These are phyloP conservation scores for Cryptococcus sp. DNA, from an alignment of 1,284 basidiomycete species.

Conservation along the genomic window DNA sequence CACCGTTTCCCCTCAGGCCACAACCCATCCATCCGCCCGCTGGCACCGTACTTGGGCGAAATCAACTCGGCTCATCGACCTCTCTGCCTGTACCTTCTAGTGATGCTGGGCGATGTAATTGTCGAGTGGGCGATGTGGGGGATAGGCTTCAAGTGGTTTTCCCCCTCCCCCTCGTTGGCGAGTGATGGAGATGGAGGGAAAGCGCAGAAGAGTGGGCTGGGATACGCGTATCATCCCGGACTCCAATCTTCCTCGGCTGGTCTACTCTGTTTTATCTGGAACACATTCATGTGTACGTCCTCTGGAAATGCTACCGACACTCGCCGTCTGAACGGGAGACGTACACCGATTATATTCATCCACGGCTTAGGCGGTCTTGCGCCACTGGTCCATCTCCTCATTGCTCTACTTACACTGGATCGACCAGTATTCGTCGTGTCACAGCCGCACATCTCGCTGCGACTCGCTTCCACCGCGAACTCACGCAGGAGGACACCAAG, in stretches of 20 bases:
- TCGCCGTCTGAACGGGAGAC: neutral
- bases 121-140: conserved; percentile 2
- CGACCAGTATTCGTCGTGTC: conserved; percentile 6
- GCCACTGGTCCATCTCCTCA: conserved; percentile 9
- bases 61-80: conserved; percentile 8
- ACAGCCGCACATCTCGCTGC: conserved; percentile 15
- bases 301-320: neutral
- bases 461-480: neutral
- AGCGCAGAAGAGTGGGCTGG: neutral
- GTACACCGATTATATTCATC: conserved; percentile 10
- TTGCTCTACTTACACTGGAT: conserved; percentile 5
- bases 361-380: conserved; percentile 13
- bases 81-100: conserved; percentile 3
- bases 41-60: neutral
- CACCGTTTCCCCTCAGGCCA: conserved; percentile 12
- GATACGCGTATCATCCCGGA: conserved; percentile 9
- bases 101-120: neutral
- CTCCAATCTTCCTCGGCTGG: conserved; percentile 1
- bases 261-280: neutral
- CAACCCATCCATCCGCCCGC: conserved; percentile 1
- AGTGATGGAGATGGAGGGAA: neutral
- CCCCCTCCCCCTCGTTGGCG: neutral
- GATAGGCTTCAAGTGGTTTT: conserved; percentile 4
- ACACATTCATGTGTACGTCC: neutral
- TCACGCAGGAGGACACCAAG: neutral